These are phyloP conservation scores for Lagenidium giganteum DNA, from an alignment of 352 stramenopile genomes.

Conservation along the genomic window DNA sequence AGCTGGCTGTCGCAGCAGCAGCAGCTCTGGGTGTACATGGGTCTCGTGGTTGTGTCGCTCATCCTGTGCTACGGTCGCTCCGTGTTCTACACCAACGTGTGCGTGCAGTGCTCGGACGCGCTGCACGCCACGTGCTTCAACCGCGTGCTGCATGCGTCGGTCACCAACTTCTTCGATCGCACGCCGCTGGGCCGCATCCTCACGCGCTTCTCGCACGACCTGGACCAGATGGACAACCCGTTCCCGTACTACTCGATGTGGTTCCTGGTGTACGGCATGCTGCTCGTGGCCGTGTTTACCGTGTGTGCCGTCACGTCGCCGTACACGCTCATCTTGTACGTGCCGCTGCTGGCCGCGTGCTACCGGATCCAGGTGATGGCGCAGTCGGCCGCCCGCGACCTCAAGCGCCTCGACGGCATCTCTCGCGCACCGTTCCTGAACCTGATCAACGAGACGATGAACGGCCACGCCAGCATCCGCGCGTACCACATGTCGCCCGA, in stretches of 20 bases:
- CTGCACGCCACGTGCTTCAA: conserved; percentile 29
- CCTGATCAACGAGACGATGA: conserved; percentile 88
- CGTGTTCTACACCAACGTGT: conserved; percentile 22
- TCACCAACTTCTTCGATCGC: conserved; percentile 50
- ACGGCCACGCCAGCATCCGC: conserved; percentile 88
- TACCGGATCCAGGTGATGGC: conserved; percentile 59
- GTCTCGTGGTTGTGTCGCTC: conserved; percentile 21
- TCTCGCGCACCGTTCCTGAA: conserved; percentile 86
- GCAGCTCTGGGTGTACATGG: conserved; percentile 16
- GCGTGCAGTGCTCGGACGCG: conserved; percentile 21
- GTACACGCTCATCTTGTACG: conserved; percentile 19
- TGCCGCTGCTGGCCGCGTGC: conserved; percentile 20
- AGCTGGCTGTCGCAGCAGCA: conserved; percentile 9
- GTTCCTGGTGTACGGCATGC: conserved; percentile 13
- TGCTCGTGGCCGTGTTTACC: conserved; percentile 2
- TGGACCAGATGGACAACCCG: conserved; percentile 38
- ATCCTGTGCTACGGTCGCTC: conserved; percentile 17
- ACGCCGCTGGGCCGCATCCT: conserved; percentile 44
- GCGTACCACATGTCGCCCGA: conserved; percentile 33
- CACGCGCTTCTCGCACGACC: conserved; percentile 43
- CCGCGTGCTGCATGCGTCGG: conserved; percentile 29
- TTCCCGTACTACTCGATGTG: conserved; percentile 29
- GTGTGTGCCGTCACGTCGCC: conserved; percentile 13
- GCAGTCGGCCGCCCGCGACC: conserved; percentile 68
- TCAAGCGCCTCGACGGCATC: conserved; percentile 93